Evolutionary conservation across 2,329 filamentous ascomycete species (phyloP).

Genomic region (Diaporthe velutina): DNA sequence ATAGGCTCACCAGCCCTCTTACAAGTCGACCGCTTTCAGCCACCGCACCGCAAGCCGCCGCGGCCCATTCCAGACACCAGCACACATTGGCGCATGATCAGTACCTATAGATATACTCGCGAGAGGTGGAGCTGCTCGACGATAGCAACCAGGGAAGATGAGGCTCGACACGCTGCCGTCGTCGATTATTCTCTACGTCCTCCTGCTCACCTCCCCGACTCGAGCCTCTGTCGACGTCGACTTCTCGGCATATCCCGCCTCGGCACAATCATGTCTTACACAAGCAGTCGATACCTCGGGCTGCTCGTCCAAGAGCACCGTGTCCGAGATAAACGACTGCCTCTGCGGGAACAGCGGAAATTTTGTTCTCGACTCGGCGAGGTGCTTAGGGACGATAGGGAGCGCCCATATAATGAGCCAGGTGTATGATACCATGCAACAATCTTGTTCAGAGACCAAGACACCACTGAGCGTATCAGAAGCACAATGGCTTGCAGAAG

Average conservation of each 20-base stretch:
- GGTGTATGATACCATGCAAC: slow-evolving; percentile 31
- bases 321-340: slow-evolving; percentile 59
- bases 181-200: slow-evolving; percentile 7
- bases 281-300: slow-evolving; percentile 54
- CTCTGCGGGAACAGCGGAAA: slow-evolving; percentile 62
- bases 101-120: no score
- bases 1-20: slow-evolving; percentile 7
- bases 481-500: slow-evolving; percentile 4
- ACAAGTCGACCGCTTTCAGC: slow-evolving; percentile 1
- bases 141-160: slow-evolving; percentile 25
- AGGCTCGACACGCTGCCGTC: slow-evolving; percentile 22
- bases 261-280: slow-evolving; percentile 58
- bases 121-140: slow-evolving; percentile 15
- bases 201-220: slow-evolving; percentile 6
- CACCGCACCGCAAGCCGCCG: not conserved
- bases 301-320: slow-evolving; percentile 55
- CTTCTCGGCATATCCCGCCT: slow-evolving; percentile 59
- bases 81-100: not conserved
- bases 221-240: slow-evolving; percentile 43
- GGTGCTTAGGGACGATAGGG: slow-evolving; percentile 54
- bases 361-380: slow-evolving; percentile 62
- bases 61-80: not conserved
- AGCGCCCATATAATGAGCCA: not conserved
- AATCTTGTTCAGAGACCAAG: slow-evolving; percentile 30
- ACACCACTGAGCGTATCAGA: slow-evolving; percentile 32